Conservation (phyloP, 176 grass and related monocot genomes). For the Puccinellia tenuiflora region DNA sequence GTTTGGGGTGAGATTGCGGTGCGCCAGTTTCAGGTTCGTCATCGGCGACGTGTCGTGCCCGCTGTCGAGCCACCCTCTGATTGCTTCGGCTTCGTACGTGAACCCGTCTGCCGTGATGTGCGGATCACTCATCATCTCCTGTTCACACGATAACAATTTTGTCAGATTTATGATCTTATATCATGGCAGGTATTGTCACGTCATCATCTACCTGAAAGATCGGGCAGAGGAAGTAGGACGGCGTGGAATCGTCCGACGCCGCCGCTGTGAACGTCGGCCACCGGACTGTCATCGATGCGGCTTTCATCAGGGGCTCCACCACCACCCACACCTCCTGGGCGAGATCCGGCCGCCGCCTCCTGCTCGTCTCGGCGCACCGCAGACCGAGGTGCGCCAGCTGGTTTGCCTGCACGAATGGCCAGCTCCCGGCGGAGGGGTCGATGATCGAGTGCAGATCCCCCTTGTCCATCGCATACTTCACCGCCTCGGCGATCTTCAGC, state of each 20-base stretch:
- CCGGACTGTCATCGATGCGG: slow-evolving; percentile 10
- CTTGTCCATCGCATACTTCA: slow-evolving; percentile 49
- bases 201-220: slow-evolving; percentile 52
- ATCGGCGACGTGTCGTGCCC: slow-evolving; percentile 52
- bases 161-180: neutral
- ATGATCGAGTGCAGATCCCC: slow-evolving; percentile 40
- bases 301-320: slow-evolving; percentile 47
- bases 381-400: slow-evolving; percentile 62
- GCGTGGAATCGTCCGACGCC: slow-evolving; percentile 18
- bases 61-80: slow-evolving; percentile 51
- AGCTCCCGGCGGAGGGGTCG: slow-evolving; percentile 54
- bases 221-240: slow-evolving; percentile 73
- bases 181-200: neutral
- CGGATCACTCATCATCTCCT: slow-evolving; percentile 73
- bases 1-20: slow-evolving; percentile 62
- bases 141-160: neutral
- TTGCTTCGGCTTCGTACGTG: slow-evolving; percentile 61
- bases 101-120: slow-evolving; percentile 65
- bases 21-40: slow-evolving; percentile 57
- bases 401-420: slow-evolving; percentile 68
- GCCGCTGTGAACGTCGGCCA: neutral
- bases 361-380: slow-evolving; percentile 37
- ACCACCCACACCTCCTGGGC: slow-evolving; percentile 40
- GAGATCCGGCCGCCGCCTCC: slow-evolving; percentile 49
- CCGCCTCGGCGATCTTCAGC: slow-evolving; percentile 33